Evolutionary conservation across 2,329 filamentous ascomycete species (phyloP), one percentile per base, ranked within the genome.

Genomic region (Elsinoe fawcettii): DNA sequence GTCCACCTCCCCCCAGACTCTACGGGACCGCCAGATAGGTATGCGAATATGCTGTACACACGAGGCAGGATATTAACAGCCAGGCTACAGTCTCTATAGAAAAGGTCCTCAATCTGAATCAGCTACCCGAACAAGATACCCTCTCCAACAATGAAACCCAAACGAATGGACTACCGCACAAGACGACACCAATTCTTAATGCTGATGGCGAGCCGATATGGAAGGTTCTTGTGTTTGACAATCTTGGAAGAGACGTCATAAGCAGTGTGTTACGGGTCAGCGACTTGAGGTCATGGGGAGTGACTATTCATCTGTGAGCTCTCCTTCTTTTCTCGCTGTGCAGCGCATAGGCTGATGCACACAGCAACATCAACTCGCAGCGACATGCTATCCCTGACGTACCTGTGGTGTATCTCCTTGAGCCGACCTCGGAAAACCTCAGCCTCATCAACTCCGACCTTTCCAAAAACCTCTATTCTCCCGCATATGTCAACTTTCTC

Each of bases 221-320:
- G 92, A 97, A 97, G 72, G 88, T 97, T 5, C 77, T 99, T 55
- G 90, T 99, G 8, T 97, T 99, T 69, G 95, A 99, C 72, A 87
- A 92, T 64, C 74, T 86, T 65, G 93, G 92, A 49, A 82, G 91
- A 70, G 91, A 97, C 80, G 88, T 99, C 59, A 96, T 99, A 67
- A 96, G 90, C 75, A 96, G 91, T 67, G 91, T 99, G 2, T 78
- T 99, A 62, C 82, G 91, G 59, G 93, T 99, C 61, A 96, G 90
- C 68, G 93, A 99, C 73, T 76, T 99, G 68, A 81, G 95, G 61
- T 83, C 87, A 60, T 90, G 93, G 83, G 93, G 95, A n/a, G 88
- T 97, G 56, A 97, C 90, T 37, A 93, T 96, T 79, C 90, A 96
- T 74, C 83, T 96, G 89, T 95, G 80, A 60, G 79, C 70, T 27